Evolutionary conservation across 176 grass and related monocot species (phyloP).

Genomic region (Tillandsia fasciculata): DNA sequence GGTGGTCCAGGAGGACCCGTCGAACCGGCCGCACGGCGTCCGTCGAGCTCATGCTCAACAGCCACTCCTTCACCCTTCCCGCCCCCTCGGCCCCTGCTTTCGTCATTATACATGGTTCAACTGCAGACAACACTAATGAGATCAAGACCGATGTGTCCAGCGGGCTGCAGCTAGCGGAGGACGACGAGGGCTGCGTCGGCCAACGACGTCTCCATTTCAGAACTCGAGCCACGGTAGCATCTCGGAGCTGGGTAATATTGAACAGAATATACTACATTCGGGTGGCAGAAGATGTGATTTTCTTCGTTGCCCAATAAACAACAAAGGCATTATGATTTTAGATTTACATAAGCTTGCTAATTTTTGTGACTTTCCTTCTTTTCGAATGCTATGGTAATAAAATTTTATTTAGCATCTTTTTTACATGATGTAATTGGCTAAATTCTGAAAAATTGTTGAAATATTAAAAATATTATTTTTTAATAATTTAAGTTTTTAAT

Average conservation of each 20-base stretch:
- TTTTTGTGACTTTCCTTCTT: no score
- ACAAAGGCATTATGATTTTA: not conserved
- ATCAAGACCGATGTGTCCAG: not conserved
- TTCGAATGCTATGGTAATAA: no score
- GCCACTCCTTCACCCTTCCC: conserved; percentile 28
- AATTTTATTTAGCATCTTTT: no score
- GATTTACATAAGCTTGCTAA: no score
- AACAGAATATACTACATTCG: not conserved
- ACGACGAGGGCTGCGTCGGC: not conserved
- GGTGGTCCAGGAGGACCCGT: conserved; percentile 27
- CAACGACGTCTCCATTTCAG: not conserved
- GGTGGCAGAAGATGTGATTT: not conserved
- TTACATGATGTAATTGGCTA: no score
- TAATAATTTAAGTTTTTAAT: no score
- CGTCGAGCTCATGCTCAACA: conserved; percentile 41
- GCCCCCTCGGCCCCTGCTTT: conserved; percentile 27
- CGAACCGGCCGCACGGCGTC: conserved; percentile 28
- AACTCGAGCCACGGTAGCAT: not conserved
- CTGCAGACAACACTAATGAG: not conserved
- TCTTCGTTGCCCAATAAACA: not conserved
- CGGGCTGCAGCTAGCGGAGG: not conserved
- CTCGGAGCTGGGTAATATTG: not conserved
- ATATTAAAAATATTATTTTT: no score
- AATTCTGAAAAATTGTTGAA: no score
- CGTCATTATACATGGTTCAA: not conserved